phyloP scores from a whole-genome alignment of 805 yeast genomes.

The Grigorovia jiainica region DNA sequence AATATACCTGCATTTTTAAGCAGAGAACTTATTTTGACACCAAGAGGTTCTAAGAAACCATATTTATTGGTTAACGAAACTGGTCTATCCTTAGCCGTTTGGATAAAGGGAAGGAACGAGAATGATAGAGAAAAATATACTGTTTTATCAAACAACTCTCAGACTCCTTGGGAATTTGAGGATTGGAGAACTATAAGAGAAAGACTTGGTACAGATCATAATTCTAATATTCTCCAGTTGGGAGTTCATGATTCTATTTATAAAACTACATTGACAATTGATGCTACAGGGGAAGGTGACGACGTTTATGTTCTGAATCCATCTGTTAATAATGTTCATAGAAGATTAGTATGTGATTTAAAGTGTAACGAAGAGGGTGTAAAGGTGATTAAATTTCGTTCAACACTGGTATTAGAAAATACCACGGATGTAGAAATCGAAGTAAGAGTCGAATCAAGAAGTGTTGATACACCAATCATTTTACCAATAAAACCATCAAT shows the following conservation, averaged over 20 bases:
- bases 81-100: slow-evolving; percentile 69
- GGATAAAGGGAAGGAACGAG: slow-evolving; percentile 50
- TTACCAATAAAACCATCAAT: slow-evolving; percentile 45
- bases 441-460: slow-evolving; percentile 27
- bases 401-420: slow-evolving; percentile 64
- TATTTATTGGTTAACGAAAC: slow-evolving; percentile 76
- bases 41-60: slow-evolving; percentile 75
- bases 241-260: slow-evolving; percentile 48
- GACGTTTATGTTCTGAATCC: slow-evolving; percentile 62
- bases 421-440: slow-evolving; percentile 52
- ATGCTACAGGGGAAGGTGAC: slow-evolving; percentile 79
- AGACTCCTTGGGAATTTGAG: slow-evolving; percentile 81
- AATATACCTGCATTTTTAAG: slow-evolving; percentile 54
- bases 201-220: slow-evolving; percentile 55
- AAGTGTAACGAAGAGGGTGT: slow-evolving; percentile 64
- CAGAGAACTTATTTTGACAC: slow-evolving; percentile 43
- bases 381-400: slow-evolving; percentile 66
- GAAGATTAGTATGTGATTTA: slow-evolving; percentile 65
- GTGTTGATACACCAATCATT: slow-evolving; percentile 23
- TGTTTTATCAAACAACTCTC: slow-evolving; percentile 38
- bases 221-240: slow-evolving; percentile 55
- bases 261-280: slow-evolving; percentile 42
- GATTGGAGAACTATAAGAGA: slow-evolving; percentile 89
- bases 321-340: slow-evolving; percentile 51
- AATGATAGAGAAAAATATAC: slow-evolving; percentile 23